A percentile compares a stretch with the other conserved stretches of the same genome.
phyloP scores from a whole-genome alignment of 768 basidiomycete species.

The Phaeolepiota aurea region DNA sequence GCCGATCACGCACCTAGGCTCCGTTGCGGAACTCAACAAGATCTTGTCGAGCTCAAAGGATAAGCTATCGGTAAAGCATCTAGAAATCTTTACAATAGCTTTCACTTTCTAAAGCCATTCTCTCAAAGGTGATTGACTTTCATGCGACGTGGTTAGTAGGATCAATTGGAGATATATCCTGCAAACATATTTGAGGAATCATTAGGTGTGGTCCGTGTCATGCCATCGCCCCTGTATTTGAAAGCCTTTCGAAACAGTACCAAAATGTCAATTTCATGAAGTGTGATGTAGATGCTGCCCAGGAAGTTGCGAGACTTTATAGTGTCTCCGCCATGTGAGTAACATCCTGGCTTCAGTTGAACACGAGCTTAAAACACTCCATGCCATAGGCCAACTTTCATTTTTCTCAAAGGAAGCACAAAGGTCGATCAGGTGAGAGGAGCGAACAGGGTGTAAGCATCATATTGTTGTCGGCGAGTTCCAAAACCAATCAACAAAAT shows the following conservation, averaged over 20 bases:
- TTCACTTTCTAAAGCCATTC: not conserved
- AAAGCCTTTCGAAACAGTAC: constrained; percentile 61
- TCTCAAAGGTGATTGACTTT: constrained; percentile 79
- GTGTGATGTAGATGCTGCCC: constrained; percentile 68
- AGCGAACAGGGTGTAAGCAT: constrained; percentile 54
- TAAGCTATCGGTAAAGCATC: constrained; percentile 50
- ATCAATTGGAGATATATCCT: not conserved
- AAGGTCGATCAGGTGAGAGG: constrained; percentile 71
- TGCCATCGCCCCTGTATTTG: constrained; percentile 70
- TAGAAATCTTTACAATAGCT: not conserved
- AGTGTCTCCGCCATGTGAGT: constrained; percentile 62
- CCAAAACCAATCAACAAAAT: constrained; percentile 3
- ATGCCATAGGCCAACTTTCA: constrained; percentile 65
- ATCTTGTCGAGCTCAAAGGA: constrained; percentile 50
- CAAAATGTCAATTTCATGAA: constrained; percentile 74
- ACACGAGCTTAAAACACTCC: no score
- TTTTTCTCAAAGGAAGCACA: constrained; percentile 60
- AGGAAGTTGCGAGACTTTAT: constrained; percentile 59
- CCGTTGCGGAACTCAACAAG: constrained; percentile 52
- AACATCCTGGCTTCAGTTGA: no score
- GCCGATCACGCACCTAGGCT: constrained; percentile 57
- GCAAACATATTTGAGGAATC: constrained; percentile 1
- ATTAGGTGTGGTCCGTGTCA: constrained; percentile 83
- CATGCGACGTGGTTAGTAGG: constrained; percentile 69
- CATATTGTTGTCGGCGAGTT: not conserved